These are phyloP conservation scores for Yamadazyma tumulicola DNA, from an alignment of 805 yeast species.

Conservation along the genomic window DNA sequence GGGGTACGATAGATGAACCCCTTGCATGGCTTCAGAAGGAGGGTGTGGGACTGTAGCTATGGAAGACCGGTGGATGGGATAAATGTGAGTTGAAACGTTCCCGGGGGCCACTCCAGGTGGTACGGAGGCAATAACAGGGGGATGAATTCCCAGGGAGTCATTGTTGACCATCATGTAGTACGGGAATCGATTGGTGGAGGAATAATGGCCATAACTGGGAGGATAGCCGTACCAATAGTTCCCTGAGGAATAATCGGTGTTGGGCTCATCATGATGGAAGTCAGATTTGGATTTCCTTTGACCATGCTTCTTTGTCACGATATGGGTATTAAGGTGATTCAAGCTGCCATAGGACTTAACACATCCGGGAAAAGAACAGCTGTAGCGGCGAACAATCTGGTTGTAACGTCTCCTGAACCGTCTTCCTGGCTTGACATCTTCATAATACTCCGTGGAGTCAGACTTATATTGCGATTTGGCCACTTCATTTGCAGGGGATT, in stretches of 20 bases:
- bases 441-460: too few species aligned
- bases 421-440: constrained; percentile 22
- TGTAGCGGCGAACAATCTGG: constrained; percentile 33
- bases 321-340: constrained; percentile 43
- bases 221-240: constrained; percentile 19
- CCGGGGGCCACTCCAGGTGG: neutral
- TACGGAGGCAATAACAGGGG: neutral
- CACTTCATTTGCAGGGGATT: too few species aligned
- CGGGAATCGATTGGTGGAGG: too few species aligned
- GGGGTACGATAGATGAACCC: too few species aligned
- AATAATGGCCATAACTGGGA: constrained; percentile 3
- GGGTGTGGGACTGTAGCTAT: too few species aligned
- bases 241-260: constrained; percentile 12
- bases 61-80: too few species aligned
- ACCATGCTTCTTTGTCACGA: constrained; percentile 45
- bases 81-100: neutral
- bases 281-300: constrained; percentile 39
- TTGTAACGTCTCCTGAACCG: constrained; percentile 34
- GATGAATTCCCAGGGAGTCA: neutral
- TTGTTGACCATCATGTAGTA: constrained; percentile 1
- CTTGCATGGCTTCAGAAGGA: too few species aligned
- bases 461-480: too few species aligned
- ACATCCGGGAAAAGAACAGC: constrained; percentile 37
- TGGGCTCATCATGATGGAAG: constrained; percentile 25
- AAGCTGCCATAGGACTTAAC: constrained; percentile 40